phyloP scores from a whole-genome alignment of 2,329 filamentous ascomycete species.

The Chalara sp. region DNA sequence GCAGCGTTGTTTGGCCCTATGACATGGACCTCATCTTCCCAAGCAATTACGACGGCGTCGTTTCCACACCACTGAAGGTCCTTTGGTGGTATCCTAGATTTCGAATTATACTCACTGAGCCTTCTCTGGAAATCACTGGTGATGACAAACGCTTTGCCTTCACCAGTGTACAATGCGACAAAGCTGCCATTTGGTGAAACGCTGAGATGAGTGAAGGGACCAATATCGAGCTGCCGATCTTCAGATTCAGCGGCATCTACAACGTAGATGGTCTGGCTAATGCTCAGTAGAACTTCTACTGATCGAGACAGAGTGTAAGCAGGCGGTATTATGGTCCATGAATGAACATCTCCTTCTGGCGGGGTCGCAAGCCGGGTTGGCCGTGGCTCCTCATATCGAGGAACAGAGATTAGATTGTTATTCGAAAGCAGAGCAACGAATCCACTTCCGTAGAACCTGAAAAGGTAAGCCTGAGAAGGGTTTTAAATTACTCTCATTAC shows the following conservation, averaged over 20 bases:
- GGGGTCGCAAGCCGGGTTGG: constrained; percentile 73
- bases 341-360: constrained; percentile 72
- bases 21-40: constrained; percentile 96
- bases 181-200: constrained; percentile 89
- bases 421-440: constrained; percentile 88
- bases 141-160: constrained; percentile 85
- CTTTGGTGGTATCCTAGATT: constrained; percentile 75
- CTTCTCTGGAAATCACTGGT: constrained; percentile 92
- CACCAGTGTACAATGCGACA: constrained; percentile 78
- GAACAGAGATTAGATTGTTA: constrained; percentile 80
- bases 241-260: constrained; percentile 86
- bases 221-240: constrained; percentile 84
- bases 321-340: constrained; percentile 86
- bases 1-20: constrained; percentile 78
- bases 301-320: constrained; percentile 84
- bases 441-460: constrained; percentile 75
- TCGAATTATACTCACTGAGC: constrained; percentile 85
- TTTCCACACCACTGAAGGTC: constrained; percentile 96
- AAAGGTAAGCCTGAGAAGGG: neutral
- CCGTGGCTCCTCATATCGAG: constrained; percentile 82
- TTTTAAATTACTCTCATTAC: neutral
- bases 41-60: constrained; percentile 86
- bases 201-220: constrained; percentile 83
- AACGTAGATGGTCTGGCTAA: constrained; percentile 76
- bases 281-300: constrained; percentile 84